Percentiles rank a stretch among this genome's conserved stretches.
phyloP scores from a whole-genome alignment of 305 asterid genomes.

The Fraxinus angustifolia region DNA sequence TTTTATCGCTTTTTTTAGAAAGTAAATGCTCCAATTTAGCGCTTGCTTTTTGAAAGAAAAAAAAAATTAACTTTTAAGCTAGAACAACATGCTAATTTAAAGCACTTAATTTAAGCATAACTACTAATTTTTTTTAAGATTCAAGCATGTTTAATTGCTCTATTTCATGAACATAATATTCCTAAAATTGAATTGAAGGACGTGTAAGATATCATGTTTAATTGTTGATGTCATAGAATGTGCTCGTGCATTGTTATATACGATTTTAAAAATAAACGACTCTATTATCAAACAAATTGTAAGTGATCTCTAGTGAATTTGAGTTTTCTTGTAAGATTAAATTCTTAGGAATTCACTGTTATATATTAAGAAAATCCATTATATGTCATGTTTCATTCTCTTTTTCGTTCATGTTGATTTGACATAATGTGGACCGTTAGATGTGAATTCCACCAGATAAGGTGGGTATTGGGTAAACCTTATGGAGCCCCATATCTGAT shows the following conservation, averaged over 20 bases:
- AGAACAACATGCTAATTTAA: not conserved
- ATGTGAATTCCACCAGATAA: not conserved
- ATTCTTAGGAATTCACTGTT: not conserved
- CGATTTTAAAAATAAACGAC: not conserved
- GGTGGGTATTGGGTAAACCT: not conserved
- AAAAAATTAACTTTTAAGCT: not conserved
- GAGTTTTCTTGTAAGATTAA: not conserved
- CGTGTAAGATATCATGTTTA: not conserved
- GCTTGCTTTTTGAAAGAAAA: too few relatives aligned
- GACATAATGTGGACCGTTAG: not conserved
- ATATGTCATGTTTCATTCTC: not conserved
- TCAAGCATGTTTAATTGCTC: not conserved
- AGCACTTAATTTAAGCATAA: not conserved
- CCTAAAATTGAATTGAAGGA: not conserved
- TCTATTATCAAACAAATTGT: not conserved
- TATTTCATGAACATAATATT: not conserved
- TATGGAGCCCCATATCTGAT: constrained; percentile 14
- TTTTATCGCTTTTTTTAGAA: not conserved
- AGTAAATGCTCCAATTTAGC: not conserved
- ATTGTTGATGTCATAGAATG: not conserved
- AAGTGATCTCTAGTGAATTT: not conserved
- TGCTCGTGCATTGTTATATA: too few relatives aligned
- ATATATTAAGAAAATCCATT: not conserved
- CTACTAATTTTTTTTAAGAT: not conserved
- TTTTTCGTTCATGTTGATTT: not conserved